phyloP scores from a whole-genome alignment of 164 flowering plant species.

The Annona cherimola region DNA sequence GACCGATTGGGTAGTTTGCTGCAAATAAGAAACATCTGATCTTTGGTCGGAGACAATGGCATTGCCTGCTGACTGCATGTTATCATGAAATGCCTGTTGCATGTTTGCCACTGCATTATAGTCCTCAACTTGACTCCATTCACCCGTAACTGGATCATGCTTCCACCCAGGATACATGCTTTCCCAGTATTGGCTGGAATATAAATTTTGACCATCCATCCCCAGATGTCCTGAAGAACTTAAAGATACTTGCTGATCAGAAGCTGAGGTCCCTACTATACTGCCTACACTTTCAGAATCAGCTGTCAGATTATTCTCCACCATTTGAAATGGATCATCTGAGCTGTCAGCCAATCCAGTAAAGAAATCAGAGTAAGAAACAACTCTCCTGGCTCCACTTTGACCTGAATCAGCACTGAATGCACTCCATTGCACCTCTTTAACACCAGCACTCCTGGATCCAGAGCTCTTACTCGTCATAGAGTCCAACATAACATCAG shows the following conservation, averaged over 20 bases:
- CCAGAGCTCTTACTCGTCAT: slow-evolving; percentile 18
- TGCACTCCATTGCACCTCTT: slow-evolving; percentile 82
- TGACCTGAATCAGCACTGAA: slow-evolving; percentile 42
- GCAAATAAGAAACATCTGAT: slow-evolving; percentile 59
- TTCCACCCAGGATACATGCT: slow-evolving; percentile 89
- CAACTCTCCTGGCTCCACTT: slow-evolving; percentile 35
- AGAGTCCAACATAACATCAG: slow-evolving; percentile 19
- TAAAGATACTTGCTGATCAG: slow-evolving; percentile 16
- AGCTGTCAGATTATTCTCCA: slow-evolving; percentile 12
- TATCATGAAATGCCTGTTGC: slow-evolving; percentile 25
- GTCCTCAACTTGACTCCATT: slow-evolving; percentile 78
- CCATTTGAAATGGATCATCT: slow-evolving; percentile 25
- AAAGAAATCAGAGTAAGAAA: slow-evolving; percentile 70
- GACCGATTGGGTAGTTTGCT: slow-evolving; percentile 53
- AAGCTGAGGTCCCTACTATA: slow-evolving; percentile 8
- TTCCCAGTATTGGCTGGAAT: slow-evolving; percentile 65
- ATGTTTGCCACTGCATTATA: slow-evolving; percentile 23
- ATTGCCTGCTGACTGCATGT: slow-evolving; percentile 13
- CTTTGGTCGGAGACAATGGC: slow-evolving; percentile 31
- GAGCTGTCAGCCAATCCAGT: slow-evolving; percentile 29
- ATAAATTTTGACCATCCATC: slow-evolving; percentile 27
- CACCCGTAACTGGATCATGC: slow-evolving; percentile 60
- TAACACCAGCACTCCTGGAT: slow-evolving; percentile 38
- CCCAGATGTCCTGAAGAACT: slow-evolving; percentile 18
- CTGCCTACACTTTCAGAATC: slow-evolving; percentile 17